Evolutionary conservation across 345 rosid species (phyloP), one percentile per base, ranked within the genome.

Genomic region (Sapria himalayana): DNA sequence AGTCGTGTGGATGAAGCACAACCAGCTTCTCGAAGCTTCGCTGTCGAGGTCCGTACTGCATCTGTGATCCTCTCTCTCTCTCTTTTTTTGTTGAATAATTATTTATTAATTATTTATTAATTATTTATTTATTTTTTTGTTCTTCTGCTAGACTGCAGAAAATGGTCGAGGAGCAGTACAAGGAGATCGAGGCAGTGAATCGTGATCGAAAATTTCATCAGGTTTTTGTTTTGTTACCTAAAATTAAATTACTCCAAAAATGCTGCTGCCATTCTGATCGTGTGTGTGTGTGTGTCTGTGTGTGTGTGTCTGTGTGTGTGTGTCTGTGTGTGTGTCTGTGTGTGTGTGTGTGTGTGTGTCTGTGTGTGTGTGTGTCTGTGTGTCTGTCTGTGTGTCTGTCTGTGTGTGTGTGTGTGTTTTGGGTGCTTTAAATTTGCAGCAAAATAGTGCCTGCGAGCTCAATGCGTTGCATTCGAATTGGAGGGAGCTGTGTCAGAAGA

Each of bases 141-240:
- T 11, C 43, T 13, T 12, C 37, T 25, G 51, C 7, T 74, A 89
- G 98, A 64, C 58, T 76, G 76, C 85, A 76, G 53, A 82, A 70
- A 56, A 51, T 76, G 54, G 84, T 79, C 18, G 67, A 61, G 62
- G 78, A 79, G 52, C 85, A 79, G 50, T 72, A 76, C 60, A 82
- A 74, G 43, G 66, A 72, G 52, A 89, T 82, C 41, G 98, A 76
- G 65, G 57, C 66, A n/a, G 93, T 89, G 38, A 89, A 82, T 31
- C 91, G 91, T 33, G 94, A 79, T 57, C 76, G 98, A 52, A 89
- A 82, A 52, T 76, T 66, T 55, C 94, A 89, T 58, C 98, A 89
- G 95, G 98, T 82, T 49, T 18, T 40, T 55, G 15, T 22, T 44
- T 37, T 24, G 51, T 38, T 23, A 21, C 51, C n/a, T n/a, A n/a